Evolutionary conservation across 768 basidiomycete genomes (phyloP), one percentile per base, ranked within the genome.

Genomic region (Termitomyces heimii): DNA sequence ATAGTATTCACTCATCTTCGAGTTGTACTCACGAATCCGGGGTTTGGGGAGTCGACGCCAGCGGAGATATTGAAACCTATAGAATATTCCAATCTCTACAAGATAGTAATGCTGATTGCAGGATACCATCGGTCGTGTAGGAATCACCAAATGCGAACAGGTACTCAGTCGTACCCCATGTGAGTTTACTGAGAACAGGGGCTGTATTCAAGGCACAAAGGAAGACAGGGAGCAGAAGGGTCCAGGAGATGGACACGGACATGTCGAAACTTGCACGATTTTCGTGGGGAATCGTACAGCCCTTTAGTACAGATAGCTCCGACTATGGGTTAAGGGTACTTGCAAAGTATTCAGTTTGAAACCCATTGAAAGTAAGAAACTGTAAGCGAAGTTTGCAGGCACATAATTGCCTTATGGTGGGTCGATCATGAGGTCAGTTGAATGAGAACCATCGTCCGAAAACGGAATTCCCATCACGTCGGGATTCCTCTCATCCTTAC

Each of bases 121-220:
- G 44, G 62, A 47, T 51, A 73, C 75, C 72, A 54, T 79, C 77
- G 4, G 80, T 70, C 1, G 82, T 82, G 66, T 86, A 86, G 0
- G 82, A 85, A 62, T 86, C 84, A 10, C 84, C 85, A 61, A 86
- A 86, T 1, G 78, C 74, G 60, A 86, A 81, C 51, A 85, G 62
- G 63, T 76, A 84, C 60, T 83, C 68, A 5, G 79, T 85, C 14
- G 73, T 71, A 13, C 71, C 73, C 84, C 83, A 85, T 7, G 78
- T 74, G 2, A 81, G 69, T 52, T 67, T 67, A 5, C 71, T 67
- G 22, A 63, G 58, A 20, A 61, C 53, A 22, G 60, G 55, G 13
- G 14, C 22, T 26, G 34, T 48, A 40, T 35, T 43, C 9, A 62
- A 47, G 8, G 29, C 31, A 24, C 43, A 51, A 20, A 60, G 16